Conservation (phyloP, 805 yeast genomes). For the Saturnispora dispora region DNA sequence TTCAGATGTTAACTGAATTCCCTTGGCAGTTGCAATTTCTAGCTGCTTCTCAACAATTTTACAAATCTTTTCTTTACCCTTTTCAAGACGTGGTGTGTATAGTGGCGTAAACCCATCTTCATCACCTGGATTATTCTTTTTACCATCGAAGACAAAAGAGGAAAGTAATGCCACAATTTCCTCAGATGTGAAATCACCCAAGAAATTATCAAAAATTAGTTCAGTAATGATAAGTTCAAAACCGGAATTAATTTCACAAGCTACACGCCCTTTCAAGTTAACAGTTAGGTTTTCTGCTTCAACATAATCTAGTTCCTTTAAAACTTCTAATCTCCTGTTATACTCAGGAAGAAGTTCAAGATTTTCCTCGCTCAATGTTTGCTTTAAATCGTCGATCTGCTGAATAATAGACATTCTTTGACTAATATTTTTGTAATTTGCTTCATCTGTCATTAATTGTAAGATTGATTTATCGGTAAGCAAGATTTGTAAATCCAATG, state of each 20-base stretch:
- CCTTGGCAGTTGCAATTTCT: constrained; percentile 52
- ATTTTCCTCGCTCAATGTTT: constrained; percentile 75
- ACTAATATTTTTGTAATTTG: constrained; percentile 28
- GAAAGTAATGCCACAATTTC: constrained; percentile 94
- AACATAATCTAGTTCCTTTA: constrained; percentile 70
- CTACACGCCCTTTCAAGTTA: constrained; percentile 79
- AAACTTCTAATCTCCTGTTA: constrained; percentile 75
- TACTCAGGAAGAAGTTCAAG: constrained; percentile 88
- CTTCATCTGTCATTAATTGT: constrained; percentile 8
- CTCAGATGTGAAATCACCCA: constrained; percentile 89
- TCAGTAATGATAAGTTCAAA: constrained; percentile 89
- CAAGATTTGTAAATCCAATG: constrained; percentile 16
- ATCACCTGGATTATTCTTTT: constrained; percentile 35
- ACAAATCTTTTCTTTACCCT: constrained; percentile 56
- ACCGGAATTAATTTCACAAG: constrained; percentile 82
- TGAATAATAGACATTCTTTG: constrained; percentile 36
- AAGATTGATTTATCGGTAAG: constrained; percentile 22
- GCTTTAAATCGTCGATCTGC: constrained; percentile 47
- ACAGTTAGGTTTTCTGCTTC: constrained; percentile 64
- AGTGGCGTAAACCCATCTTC: constrained; percentile 36
- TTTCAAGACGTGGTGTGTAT: constrained; percentile 70
- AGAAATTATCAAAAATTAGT: constrained; percentile 78
- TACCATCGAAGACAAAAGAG: constrained; percentile 88
- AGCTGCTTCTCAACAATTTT: constrained; percentile 60
- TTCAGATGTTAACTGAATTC: constrained; percentile 70